Percentiles rank a stretch among this genome's conserved stretches.
Evolutionary conservation across 2,329 filamentous ascomycete genomes (phyloP).

Genomic region (Pseudogymnoascus sp.): DNA sequence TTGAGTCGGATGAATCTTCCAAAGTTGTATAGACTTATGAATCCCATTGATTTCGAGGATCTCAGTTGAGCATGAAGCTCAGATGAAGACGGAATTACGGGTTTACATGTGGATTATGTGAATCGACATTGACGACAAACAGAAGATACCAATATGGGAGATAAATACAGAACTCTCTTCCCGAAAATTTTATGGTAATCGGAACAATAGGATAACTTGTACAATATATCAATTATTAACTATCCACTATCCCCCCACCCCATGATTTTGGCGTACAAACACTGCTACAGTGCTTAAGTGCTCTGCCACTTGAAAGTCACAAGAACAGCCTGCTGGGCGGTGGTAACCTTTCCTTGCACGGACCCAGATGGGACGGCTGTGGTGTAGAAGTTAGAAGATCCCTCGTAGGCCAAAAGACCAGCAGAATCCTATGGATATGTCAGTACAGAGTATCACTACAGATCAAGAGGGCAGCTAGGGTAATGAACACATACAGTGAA

Average conservation of each 20-base stretch:
- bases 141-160: too few species aligned
- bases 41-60: too few species aligned
- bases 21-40: background rate
- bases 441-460: background rate
- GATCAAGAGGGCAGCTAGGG: background rate
- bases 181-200: background rate
- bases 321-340: constrained; percentile 23
- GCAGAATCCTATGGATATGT: constrained; percentile 16
- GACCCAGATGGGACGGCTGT: constrained; percentile 28
- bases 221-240: background rate
- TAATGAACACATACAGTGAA: constrained; percentile 29
- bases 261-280: background rate
- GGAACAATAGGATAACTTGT: background rate
- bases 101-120: too few species aligned
- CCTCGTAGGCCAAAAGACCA: constrained; percentile 26
- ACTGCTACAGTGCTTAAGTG: background rate
- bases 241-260: background rate
- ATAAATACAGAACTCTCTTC: background rate
- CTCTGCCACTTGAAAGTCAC: constrained; percentile 31
- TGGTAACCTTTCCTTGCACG: constrained; percentile 29
- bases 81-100: too few species aligned
- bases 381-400: constrained; percentile 30
- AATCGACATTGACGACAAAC: too few species aligned
- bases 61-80: too few species aligned
- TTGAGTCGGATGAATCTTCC: background rate